Evolutionary conservation across 2,329 filamentous ascomycete genomes (phyloP), one percentile per base, ranked within the genome.

Genomic region (Apiospora pterosperma): DNA sequence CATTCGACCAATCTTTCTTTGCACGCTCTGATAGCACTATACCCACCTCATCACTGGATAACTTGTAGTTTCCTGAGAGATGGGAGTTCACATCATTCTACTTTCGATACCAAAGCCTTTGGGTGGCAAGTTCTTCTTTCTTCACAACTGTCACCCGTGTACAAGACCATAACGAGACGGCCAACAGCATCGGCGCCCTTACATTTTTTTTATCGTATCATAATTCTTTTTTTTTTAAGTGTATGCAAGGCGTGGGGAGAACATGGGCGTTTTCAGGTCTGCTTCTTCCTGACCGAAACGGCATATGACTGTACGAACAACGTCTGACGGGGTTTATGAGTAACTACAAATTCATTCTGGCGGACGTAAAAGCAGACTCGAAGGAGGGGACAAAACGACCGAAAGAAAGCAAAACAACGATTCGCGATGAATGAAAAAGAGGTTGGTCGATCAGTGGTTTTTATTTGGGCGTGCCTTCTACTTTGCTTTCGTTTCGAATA

Each of bases 251-350:
- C 69, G 70, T 65, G 67, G 64, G 68, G 69, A 65, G 71, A 65
- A 65, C 64, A 39, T 64, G 63, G 71, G 72, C 70, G 73, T 75
- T 74, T 67, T 62, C 68, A 72, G 52, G 39, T 67, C 66, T 59
- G 67, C 63, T 36, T 48, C 39, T 62, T 48, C 31, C 41, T 42
- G 39, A 62, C 38, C 39, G 41, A 25, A 36, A 34, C 60, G 66
- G 67, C 63, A 71, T 71, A 68, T 70, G 70, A 64, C 48, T 70
- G 67, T 68, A 76, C 64, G 74, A 55, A 76, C 67, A 71, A 64
- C 61, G 38, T 48, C 60, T 62, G 69, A 75, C 68, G 74, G 48
- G 28, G 71, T 71, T 73, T 65, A 76, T 67, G 74, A 76, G 8
- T n/a, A 55, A 10, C 48, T 55, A 31, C 28, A 31, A 55, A 55